Percentiles rank a stretch among this genome's conserved stretches.
Conservation (phyloP, 2,329 filamentous ascomycete species). For the Aspergillus thermomutatus region DNA sequence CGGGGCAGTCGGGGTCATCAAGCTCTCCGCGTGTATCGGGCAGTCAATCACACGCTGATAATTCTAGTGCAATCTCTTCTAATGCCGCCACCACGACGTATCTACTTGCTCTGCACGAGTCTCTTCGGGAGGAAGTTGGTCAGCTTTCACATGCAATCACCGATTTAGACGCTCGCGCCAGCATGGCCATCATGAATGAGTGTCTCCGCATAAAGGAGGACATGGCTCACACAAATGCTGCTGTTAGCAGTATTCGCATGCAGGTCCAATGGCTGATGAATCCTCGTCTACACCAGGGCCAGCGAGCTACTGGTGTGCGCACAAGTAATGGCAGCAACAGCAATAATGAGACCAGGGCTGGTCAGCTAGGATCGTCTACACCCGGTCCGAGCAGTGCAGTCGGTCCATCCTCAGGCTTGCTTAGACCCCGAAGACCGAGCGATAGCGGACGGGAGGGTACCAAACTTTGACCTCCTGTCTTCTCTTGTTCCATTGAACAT, state of each 20-base stretch:
- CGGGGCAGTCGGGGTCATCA: background rate
- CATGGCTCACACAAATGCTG: slow-evolving; percentile 59
- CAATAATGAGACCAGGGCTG: slow-evolving; percentile 15
- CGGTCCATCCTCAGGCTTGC: slow-evolving; percentile 18
- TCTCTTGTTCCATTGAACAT: background rate
- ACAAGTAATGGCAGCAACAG: slow-evolving; percentile 11
- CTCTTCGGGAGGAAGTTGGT: slow-evolving; percentile 57
- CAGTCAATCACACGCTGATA: slow-evolving; percentile 15
- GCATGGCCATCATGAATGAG: slow-evolving; percentile 63
- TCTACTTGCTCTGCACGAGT: slow-evolving; percentile 59
- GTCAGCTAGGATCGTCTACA: slow-evolving; percentile 17
- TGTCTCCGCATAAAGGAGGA: slow-evolving; percentile 60
- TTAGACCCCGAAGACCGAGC: slow-evolving; percentile 35
- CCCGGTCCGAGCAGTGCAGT: slow-evolving; percentile 24
- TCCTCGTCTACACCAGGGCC: slow-evolving; percentile 49
- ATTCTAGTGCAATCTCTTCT: slow-evolving; percentile 30
- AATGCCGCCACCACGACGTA: slow-evolving; percentile 49
- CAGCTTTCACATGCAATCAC: slow-evolving; percentile 54
- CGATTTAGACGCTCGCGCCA: slow-evolving; percentile 59
- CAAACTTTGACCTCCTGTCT: slow-evolving; percentile 23
- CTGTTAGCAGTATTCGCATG: slow-evolving; percentile 56
- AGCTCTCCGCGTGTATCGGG: slow-evolving; percentile 11
- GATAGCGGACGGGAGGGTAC: slow-evolving; percentile 42
- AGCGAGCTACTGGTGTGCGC: slow-evolving; percentile 23
- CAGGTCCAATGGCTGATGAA: slow-evolving; percentile 63